A percentile compares a stretch with the other conserved stretches of the same genome.
Conservation (phyloP, 305 asterid species). For the Solanum hybrid region DNA sequence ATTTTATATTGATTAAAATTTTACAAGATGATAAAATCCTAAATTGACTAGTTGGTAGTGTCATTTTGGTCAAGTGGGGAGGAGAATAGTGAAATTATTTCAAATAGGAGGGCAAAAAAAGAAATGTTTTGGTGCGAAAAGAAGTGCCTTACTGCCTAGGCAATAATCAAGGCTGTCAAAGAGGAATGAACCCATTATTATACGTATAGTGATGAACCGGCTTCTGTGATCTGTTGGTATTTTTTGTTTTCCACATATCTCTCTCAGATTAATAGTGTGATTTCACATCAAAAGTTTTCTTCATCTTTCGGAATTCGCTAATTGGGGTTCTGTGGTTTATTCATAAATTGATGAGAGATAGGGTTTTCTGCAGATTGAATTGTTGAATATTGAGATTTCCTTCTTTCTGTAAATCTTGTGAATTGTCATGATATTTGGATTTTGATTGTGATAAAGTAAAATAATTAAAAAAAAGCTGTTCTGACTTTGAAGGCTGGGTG, state of each 20-base stretch:
- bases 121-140: background rate
- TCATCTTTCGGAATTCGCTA: background rate
- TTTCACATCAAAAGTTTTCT: background rate
- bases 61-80: background rate
- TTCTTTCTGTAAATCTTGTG: background rate
- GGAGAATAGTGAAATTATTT: background rate
- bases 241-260: background rate
- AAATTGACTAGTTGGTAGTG: background rate
- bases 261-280: background rate
- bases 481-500: conserved; percentile 85
- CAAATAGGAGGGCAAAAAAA: background rate
- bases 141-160: background rate
- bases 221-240: background rate
- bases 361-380: background rate
- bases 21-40: background rate
- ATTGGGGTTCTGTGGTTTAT: background rate
- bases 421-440: conserved; percentile 17
- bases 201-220: background rate
- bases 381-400: background rate
- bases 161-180: background rate
- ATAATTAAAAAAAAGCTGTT: background rate
- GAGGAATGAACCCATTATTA: background rate
- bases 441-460: background rate
- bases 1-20: background rate
- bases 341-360: background rate